Percentiles rank a stretch among this genome's conserved stretches.
Conservation (phyloP, 441 rosid genomes). For the Rhodomyrtus psidioides region DNA sequence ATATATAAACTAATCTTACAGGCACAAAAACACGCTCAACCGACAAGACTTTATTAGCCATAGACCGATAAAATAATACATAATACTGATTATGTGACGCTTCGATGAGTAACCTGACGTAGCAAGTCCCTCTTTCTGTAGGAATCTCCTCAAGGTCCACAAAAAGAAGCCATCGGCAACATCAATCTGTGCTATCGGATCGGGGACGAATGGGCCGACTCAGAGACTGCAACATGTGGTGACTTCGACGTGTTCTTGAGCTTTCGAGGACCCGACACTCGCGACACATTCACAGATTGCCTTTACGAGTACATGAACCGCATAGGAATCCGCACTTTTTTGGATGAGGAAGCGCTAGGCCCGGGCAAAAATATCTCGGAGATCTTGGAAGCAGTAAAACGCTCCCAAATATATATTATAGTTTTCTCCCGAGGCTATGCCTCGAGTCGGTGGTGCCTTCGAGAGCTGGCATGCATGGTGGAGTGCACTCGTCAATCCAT, state of each 20-base stretch:
- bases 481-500: rapidly evolving
- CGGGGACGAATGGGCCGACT: background rate
- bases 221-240: background rate
- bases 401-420: background rate
- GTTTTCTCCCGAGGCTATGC: background rate
- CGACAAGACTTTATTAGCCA: background rate
- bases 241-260: background rate
- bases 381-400: background rate
- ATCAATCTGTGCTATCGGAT: background rate
- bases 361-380: background rate
- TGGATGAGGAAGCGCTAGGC: background rate
- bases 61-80: background rate
- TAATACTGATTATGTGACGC: background rate
- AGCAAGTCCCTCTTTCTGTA: background rate
- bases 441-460: background rate
- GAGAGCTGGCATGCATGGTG: background rate
- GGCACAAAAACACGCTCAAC: background rate
- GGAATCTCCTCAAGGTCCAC: background rate
- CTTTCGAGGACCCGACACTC: background rate
- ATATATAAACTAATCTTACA: background rate
- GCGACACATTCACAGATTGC: background rate
- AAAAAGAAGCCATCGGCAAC: background rate
- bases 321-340: background rate
- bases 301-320: background rate
- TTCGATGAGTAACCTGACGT: background rate